Conservation (phyloP, 768 basidiomycete species). For the Sporobolomyces pararoseus region DNA sequence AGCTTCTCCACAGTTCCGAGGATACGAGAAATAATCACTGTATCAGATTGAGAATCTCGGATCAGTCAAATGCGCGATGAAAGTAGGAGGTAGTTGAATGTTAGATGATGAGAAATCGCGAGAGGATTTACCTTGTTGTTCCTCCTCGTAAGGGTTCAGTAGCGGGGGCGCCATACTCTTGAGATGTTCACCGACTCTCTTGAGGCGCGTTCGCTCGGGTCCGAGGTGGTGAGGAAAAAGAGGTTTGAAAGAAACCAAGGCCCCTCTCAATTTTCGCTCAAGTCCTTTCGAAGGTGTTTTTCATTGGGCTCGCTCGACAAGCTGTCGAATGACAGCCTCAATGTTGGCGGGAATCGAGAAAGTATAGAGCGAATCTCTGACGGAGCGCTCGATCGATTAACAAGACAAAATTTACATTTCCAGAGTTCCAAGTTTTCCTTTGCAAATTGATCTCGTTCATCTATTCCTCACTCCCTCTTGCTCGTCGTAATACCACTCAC, state of each 20-base stretch:
- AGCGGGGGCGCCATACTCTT: slow-evolving; percentile 7
- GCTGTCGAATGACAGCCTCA: too few species aligned
- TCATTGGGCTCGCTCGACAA: too few species aligned
- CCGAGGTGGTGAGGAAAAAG: background rate
- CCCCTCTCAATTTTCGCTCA: too few species aligned
- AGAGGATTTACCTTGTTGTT: slow-evolving; percentile 31
- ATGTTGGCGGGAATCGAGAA: too few species aligned
- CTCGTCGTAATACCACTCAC: background rate
- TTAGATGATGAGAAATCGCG: background rate
- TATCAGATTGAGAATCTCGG: too few species aligned
- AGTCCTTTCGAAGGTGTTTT: too few species aligned
- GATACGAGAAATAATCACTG: slow-evolving; percentile 36
- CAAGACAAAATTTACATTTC: too few species aligned
- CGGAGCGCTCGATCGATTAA: too few species aligned
- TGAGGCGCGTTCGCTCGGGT: background rate
- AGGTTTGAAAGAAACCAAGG: too few species aligned
- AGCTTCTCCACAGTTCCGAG: slow-evolving; percentile 43
- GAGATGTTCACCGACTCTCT: background rate
- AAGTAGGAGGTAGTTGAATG: background rate
- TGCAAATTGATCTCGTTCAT: background rate
- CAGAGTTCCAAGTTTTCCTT: background rate
- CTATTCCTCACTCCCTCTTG: background rate
- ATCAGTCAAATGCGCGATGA: background rate
- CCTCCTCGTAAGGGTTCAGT: slow-evolving; percentile 44
- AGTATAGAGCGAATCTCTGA: too few species aligned